Evolutionary conservation across 2,329 filamentous ascomycete species (phyloP), one percentile per base, ranked within the genome.

Genomic region (Neocucurbitaria cava): DNA sequence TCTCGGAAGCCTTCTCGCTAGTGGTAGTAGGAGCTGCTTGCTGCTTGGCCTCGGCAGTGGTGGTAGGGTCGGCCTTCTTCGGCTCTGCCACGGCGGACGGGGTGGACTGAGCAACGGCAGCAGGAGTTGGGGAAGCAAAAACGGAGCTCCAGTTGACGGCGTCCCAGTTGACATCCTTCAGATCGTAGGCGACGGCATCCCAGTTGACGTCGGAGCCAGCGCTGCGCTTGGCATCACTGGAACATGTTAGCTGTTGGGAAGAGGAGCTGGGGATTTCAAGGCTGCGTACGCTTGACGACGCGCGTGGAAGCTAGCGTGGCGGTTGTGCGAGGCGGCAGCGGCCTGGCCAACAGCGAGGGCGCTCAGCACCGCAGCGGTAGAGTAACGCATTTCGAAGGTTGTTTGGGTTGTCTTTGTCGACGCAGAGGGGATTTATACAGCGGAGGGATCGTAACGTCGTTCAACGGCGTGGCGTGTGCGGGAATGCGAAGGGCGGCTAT

Each of bases 231-330:
- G 57, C 50, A 6, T 73, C 70, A 52, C 71, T 74, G 23, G 9
- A 11, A 20, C 1, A 38, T 35, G 48, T 69, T 46, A 68, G 62
- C 49, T n/a, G 21, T 5, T 4, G 42, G 26, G 31, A 20, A 1
- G 31, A 15, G 2, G n/a, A 17, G 18, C 21, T 5, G 31, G 20
- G 42, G 35, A 17, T 28, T 18, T 21, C 36, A 20, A 26, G 24
- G 43, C 26, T 28, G 69, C 71, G 64, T 49, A 75, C 70, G 65
- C 63, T 56, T 69, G 58, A 52, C 72, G 71, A 39, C 72, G 69
- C 38, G 66, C 67, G 55, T 76, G 73, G 69, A 76, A 75, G 62
- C 63, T 68, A 58, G 71, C 68, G 53, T 76, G 73, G 40, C 71
- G 66, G 65, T 69, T 64, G 61, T 68, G 65, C 39, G 64, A 36